Base-by-base conservation (phyloP, 1,139 yeast species). In the Scheffersomyces quercinus region DNA sequence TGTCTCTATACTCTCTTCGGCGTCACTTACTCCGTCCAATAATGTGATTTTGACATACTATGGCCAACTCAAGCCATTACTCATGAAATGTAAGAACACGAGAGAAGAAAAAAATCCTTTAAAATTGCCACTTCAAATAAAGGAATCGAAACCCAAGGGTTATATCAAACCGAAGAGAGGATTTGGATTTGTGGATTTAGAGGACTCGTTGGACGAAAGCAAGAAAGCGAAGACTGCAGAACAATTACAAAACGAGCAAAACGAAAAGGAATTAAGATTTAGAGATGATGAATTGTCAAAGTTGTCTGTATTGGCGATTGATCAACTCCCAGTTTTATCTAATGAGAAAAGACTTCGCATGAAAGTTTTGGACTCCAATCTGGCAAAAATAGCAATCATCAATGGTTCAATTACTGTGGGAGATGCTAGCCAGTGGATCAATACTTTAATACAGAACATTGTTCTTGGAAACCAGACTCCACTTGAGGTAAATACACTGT, bases 181-280 rank as follows among this genome's bases (percentile, higher is more conserved):
- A 0, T 73, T 71, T 52, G 79, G 79, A 0, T 73, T 59, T 47
- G 47, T 70, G 14, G 72, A 67, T 33, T 54, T 58, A 3, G 41
- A 56, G 2, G 67, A 58, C 7, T 51, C 51, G 6, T 58, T 52
- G 14, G 49, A 44, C 8, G 39, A 28, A 5, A 37, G 35, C 4
- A 38, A 39, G 16, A 28, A 15, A 26, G 40, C 36, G 28, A 15
- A 31, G 28, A n/a, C 30, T 9, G 32, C 33, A 4, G 28, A 34
- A 24, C 34, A 15, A 29, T 35, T 36, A 5, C 11, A 34, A 35
- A 35, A 20, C 11, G 24, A 24, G 7, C 12, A 28, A 39, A 26
- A 12, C 31, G 20, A 29, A 36, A 26, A 9, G 24, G 47, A 49
- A 44, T 12, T 29, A 1, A 30, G 38, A 11, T 52, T 52, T 37